A percentile compares a stretch with the other conserved stretches of the same genome.
These are phyloP conservation scores for Tolypocladium sp. DNA, from an alignment of 2,329 filamentous ascomycete genomes.

Conservation along the genomic window DNA sequence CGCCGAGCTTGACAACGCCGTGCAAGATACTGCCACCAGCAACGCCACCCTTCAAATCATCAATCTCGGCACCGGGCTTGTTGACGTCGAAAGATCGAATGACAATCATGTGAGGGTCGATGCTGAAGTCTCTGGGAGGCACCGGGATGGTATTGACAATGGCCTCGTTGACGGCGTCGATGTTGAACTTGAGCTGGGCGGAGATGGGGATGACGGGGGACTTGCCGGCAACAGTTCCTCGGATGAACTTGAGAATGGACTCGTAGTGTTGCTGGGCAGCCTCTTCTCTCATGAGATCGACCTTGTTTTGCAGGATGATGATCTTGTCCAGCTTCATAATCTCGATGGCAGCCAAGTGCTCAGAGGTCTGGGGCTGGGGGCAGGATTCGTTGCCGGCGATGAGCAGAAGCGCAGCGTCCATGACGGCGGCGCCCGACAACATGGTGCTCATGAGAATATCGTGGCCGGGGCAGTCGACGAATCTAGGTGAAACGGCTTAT, in stretches of 20 bases:
- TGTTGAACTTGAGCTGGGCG: constrained; percentile 98
- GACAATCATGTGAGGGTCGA: constrained; percentile 95
- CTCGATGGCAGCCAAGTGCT: constrained; percentile 97
- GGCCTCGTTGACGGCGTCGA: constrained; percentile 94
- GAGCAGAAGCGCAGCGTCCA: constrained; percentile 93
- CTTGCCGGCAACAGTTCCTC: constrained; percentile 91
- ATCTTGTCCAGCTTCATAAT: constrained; percentile 99
- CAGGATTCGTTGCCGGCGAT: constrained; percentile 98
- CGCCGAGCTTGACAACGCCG: constrained; percentile 91
- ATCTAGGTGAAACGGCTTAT: constrained; percentile 41
- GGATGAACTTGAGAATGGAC: constrained; percentile 96
- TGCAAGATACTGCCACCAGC: constrained; percentile 94
- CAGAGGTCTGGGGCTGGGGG: constrained; percentile 95
- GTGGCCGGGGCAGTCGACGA: constrained; percentile 98
- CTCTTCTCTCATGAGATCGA: constrained; percentile 96
- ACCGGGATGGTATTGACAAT: constrained; percentile 94
- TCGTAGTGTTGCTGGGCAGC: constrained; percentile 89
- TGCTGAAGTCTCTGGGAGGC: constrained; percentile 80
- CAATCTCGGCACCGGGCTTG: constrained; percentile 98
- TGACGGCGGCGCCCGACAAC: constrained; percentile 98
- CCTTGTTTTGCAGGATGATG: constrained; percentile 99
- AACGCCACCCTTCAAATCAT: constrained; percentile 96
- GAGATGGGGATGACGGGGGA: constrained; percentile 94
- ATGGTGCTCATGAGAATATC: constrained; percentile 99
- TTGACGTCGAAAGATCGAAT: constrained; percentile 99